Conservation (phyloP, 257 asterid genomes). For the Anisodus acutangulus region DNA sequence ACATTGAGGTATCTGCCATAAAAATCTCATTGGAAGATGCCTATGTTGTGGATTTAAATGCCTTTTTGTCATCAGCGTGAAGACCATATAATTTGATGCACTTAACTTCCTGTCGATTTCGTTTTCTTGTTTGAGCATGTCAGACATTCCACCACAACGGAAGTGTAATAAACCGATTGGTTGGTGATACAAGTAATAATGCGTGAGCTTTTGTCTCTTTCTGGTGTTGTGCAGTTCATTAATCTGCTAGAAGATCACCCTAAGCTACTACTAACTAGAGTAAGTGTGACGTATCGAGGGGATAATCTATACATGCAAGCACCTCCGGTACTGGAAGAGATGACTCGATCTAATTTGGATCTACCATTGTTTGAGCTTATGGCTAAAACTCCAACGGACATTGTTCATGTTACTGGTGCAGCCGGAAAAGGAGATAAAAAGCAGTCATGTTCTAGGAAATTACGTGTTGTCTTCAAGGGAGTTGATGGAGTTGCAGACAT, state of each 20-base stretch:
- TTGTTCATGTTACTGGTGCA: constrained; percentile 76
- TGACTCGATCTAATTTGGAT: constrained; percentile 85
- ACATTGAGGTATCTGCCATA: neutral
- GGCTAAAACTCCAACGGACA: constrained; percentile 62
- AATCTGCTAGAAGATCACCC: constrained; percentile 85
- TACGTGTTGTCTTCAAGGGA: constrained; percentile 76
- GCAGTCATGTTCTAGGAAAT: constrained; percentile 83
- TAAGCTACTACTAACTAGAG: constrained; percentile 68
- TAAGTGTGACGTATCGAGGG: constrained; percentile 74
- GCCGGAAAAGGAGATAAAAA: constrained; percentile 78
- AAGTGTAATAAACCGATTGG: neutral
- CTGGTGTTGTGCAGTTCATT: constrained; percentile 69
- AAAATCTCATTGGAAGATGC: neutral
- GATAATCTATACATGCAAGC: constrained; percentile 94
- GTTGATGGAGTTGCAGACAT: constrained; percentile 57
- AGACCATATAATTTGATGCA: constrained; percentile 6
- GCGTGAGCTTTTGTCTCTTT: constrained; percentile 4
- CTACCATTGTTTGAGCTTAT: constrained; percentile 69
- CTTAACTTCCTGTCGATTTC: neutral
- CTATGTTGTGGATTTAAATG: constrained; percentile 1
- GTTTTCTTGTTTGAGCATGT: constrained; percentile 16
- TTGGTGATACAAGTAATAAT: neutral
- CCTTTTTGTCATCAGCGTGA: neutral
- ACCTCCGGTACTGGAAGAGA: constrained; percentile 89
- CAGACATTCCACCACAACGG: neutral